Evolutionary conservation across 2,329 filamentous ascomycete genomes (phyloP).

Genomic region (Fusarium sp.): DNA sequence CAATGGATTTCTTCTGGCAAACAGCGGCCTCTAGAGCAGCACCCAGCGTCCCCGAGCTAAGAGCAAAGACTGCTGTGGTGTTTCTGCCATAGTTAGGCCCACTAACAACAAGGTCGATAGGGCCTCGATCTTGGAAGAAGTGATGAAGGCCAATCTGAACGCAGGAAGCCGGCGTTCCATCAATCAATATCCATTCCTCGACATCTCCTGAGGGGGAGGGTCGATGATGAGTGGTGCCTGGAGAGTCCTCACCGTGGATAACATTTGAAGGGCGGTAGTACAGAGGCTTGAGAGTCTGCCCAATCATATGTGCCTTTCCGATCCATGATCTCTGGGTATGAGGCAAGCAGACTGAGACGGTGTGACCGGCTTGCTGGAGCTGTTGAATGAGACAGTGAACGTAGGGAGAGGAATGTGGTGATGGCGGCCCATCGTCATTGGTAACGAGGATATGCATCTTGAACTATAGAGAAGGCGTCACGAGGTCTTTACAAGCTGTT

Average conservation of each 20-base stretch:
- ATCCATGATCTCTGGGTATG: slow-evolving; percentile 97
- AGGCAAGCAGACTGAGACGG: slow-evolving; percentile 91
- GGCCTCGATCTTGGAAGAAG: slow-evolving; percentile 78
- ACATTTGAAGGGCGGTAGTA: slow-evolving; percentile 77
- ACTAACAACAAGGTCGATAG: slow-evolving; percentile 80
- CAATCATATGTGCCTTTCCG: slow-evolving; percentile 96
- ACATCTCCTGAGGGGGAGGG: slow-evolving; percentile 66
- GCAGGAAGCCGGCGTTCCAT: slow-evolving; percentile 84
- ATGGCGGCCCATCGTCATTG: slow-evolving; percentile 87
- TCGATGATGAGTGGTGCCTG: slow-evolving; percentile 73
- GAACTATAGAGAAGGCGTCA: not conserved
- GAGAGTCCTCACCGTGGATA: slow-evolving; percentile 57
- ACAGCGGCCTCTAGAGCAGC: slow-evolving; percentile 82
- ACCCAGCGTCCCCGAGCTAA: slow-evolving; percentile 82
- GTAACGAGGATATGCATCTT: slow-evolving; percentile 74
- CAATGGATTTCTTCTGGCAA: slow-evolving; percentile 77
- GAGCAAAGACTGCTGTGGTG: slow-evolving; percentile 81
- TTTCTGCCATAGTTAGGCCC: slow-evolving; percentile 89
- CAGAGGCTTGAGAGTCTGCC: slow-evolving; percentile 83
- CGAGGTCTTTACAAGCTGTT: not conserved
- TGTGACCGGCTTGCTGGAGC: slow-evolving; percentile 80
- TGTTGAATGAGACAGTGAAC: slow-evolving; percentile 78
- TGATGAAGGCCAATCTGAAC: slow-evolving; percentile 86
- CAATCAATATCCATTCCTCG: slow-evolving; percentile 85
- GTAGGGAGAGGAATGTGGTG: slow-evolving; percentile 81